Percentiles rank a stretch among this genome's conserved stretches.
phyloP scores from a whole-genome alignment of 768 basidiomycete genomes.

The Mycena chlorophos region DNA sequence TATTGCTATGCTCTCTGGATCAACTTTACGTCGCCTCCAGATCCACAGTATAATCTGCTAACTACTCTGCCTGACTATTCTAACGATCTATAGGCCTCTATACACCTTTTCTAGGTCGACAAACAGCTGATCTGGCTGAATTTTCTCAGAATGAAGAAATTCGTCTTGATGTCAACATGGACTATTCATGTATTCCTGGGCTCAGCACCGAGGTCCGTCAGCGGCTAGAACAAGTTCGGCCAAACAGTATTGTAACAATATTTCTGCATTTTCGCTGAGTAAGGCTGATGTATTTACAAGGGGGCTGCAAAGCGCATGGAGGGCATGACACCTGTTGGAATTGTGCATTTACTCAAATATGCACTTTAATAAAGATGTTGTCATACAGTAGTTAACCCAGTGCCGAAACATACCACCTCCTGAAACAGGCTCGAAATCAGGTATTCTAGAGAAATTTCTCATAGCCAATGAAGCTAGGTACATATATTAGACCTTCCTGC shows the following conservation, averaged over 20 bases:
- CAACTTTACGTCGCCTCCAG: conserved; percentile 58
- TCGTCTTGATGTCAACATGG: conserved; percentile 64
- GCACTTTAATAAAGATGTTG: conserved; percentile 36
- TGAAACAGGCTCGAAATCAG: no score
- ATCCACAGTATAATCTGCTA: conserved; percentile 59
- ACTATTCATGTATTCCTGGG: conserved; percentile 65
- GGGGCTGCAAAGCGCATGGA: conserved; percentile 94
- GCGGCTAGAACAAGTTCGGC: conserved; percentile 57
- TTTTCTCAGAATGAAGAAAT: conserved; percentile 80
- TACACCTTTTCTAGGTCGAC: conserved; percentile 61
- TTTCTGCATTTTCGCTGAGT: not conserved
- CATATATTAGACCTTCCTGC: no score
- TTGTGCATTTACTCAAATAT: conserved; percentile 68
- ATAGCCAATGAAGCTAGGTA: no score
- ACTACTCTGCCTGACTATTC: not conserved
- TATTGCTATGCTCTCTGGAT: conserved; percentile 50
- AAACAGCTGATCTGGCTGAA: conserved; percentile 69
- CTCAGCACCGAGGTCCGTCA: conserved; percentile 78
- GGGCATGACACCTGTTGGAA: conserved; percentile 82
- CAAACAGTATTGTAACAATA: conserved; percentile 62
- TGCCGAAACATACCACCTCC: no score
- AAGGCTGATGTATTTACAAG: conserved; percentile 36
- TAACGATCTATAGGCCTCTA: conserved; percentile 53
- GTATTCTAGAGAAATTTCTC: no score
- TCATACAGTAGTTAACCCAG: no score